Evolutionary conservation across 2,329 filamentous ascomycete species (phyloP).

Genomic region (Simplicillium aogashimaense): DNA sequence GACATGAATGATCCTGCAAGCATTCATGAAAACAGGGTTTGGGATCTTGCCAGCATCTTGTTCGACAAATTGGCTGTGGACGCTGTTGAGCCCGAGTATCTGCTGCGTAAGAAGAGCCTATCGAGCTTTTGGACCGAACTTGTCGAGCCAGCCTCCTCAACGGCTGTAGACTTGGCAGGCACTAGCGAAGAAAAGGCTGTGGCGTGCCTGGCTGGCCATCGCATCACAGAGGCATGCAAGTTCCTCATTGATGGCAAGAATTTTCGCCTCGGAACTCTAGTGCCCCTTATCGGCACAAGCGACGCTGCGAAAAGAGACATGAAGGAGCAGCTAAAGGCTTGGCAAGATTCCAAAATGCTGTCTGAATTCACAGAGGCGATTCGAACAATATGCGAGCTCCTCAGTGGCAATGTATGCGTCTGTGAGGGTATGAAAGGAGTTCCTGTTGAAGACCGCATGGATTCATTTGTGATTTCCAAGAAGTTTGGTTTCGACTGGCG

Average conservation of each 20-base stretch:
- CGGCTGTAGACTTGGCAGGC: slow-evolving; percentile 45
- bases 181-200: slow-evolving; percentile 77
- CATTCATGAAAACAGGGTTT: slow-evolving; percentile 63
- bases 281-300: slow-evolving; percentile 73
- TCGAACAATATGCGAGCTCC: slow-evolving; percentile 78
- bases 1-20: slow-evolving; percentile 32
- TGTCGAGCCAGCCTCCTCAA: slow-evolving; percentile 49
- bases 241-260: slow-evolving; percentile 66
- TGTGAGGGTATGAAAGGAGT: slow-evolving; percentile 67
- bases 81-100: slow-evolving; percentile 25
- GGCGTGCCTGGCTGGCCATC: slow-evolving; percentile 66
- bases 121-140: slow-evolving; percentile 56
- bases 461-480: slow-evolving; percentile 72
- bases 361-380: slow-evolving; percentile 81
- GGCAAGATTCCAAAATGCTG: slow-evolving; percentile 73
- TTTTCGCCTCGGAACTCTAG: slow-evolving; percentile 73
- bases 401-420: slow-evolving; percentile 78
- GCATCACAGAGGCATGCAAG: slow-evolving; percentile 74
- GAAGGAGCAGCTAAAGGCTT: slow-evolving; percentile 69
- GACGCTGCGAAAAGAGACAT: slow-evolving; percentile 63
- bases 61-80: slow-evolving; percentile 56
- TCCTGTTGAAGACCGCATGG: slow-evolving; percentile 68
- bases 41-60: slow-evolving; percentile 78
- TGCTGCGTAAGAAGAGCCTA: slow-evolving; percentile 52
- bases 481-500: slow-evolving; percentile 87